Conservation (phyloP, 2,329 filamentous ascomycete species). For the Fusarium incarnatum region DNA sequence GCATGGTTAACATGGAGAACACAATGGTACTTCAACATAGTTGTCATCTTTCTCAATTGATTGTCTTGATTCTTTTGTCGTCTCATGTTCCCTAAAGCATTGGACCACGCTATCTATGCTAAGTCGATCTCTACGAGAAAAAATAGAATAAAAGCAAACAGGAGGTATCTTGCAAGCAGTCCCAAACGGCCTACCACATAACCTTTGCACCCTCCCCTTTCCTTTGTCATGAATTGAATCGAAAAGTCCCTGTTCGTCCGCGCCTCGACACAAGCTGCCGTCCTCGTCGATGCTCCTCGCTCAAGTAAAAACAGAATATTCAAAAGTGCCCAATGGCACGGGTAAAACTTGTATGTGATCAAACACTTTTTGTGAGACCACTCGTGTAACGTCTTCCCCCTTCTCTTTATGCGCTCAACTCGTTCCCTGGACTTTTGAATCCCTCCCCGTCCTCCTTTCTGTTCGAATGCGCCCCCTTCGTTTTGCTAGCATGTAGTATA, state of each 20-base stretch:
- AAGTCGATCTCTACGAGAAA: conserved; percentile 15
- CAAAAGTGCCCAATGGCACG: conserved; percentile 25
- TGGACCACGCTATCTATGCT: conserved; percentile 29
- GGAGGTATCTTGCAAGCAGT: conserved; percentile 38
- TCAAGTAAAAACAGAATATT: conserved; percentile 30
- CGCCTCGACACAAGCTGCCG: conserved; percentile 17
- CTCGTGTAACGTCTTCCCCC: conserved; percentile 10
- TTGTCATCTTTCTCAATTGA: conserved; percentile 1
- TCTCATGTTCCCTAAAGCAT: conserved; percentile 5
- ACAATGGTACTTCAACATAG: neutral
- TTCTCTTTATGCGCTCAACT: neutral
- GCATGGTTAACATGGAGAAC: neutral
- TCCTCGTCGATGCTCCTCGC: conserved; percentile 39
- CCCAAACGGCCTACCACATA: conserved; percentile 26
- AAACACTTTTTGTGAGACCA: conserved; percentile 2
- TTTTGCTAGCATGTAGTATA: neutral
- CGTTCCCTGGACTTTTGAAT: neutral
- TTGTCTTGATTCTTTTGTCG: conserved; percentile 17
- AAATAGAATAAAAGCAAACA: conserved; percentile 21
- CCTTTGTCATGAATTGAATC: conserved; percentile 31
- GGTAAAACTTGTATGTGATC: conserved; percentile 1
- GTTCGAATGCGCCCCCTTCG: neutral
- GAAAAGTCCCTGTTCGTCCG: conserved; percentile 19
- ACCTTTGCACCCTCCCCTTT: conserved; percentile 10
- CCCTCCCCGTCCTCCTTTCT: neutral